These are phyloP conservation scores for Phytopythium vexans DNA, from an alignment of 352 stramenopile species.

Conservation along the genomic window DNA sequence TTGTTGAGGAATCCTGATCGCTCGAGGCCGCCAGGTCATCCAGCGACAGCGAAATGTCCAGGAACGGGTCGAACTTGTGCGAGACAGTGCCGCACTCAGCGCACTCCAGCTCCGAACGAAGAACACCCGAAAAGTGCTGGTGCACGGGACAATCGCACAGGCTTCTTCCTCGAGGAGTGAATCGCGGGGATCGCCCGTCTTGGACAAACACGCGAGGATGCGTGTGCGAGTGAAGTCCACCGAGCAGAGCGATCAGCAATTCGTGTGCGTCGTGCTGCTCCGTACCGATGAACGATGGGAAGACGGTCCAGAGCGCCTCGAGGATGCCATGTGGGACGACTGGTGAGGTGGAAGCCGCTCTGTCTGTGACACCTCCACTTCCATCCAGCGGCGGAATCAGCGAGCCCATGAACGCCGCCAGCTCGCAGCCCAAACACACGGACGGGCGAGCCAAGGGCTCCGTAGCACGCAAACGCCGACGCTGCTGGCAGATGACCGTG, in stretches of 20 bases:
- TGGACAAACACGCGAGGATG: slow-evolving; percentile 39
- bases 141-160: slow-evolving; percentile 73
- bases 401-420: slow-evolving; percentile 39
- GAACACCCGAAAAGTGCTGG: slow-evolving; percentile 64
- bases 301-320: slow-evolving; percentile 56
- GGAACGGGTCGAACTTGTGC: slow-evolving; percentile 64
- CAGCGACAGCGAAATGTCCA: slow-evolving; percentile 69
- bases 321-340: slow-evolving; percentile 61
- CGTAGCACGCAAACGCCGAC: slow-evolving; percentile 18
- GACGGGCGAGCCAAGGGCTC: slow-evolving; percentile 9
- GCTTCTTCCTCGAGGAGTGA: slow-evolving; percentile 50
- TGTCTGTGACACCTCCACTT: not conserved
- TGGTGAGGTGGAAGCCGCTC: slow-evolving; percentile 9
- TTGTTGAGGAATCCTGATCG: not conserved
- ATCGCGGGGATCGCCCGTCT: slow-evolving; percentile 44
- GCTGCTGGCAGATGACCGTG: slow-evolving; percentile 61
- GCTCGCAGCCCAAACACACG: slow-evolving; percentile 62
- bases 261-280: slow-evolving; percentile 80
- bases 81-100: slow-evolving; percentile 47
- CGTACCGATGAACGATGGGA: slow-evolving; percentile 46
- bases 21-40: slow-evolving; percentile 7
- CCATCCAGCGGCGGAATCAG: slow-evolving; percentile 17
- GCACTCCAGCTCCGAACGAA: slow-evolving; percentile 58
- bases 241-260: slow-evolving; percentile 62
- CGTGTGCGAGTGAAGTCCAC: slow-evolving; percentile 59